phyloP scores from a whole-genome alignment of 2,329 filamentous ascomycete species.

The Verticillium dahliae region DNA sequence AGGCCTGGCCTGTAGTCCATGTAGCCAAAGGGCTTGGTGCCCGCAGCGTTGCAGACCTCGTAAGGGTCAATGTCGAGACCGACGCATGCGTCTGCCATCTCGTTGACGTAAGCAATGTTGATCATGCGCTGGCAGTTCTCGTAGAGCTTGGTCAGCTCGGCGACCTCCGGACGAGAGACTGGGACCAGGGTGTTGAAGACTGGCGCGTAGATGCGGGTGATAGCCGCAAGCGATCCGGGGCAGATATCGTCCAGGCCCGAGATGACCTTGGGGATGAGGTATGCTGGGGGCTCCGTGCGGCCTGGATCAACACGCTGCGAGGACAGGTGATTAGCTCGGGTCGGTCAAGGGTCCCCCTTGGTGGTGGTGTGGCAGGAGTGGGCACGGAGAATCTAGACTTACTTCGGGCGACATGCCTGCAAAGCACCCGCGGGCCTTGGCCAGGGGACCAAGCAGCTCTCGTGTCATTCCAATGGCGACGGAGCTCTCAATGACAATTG shows the following conservation, averaged over 20 bases:
- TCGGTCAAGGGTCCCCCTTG: not conserved
- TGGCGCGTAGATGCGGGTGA: slow-evolving; percentile 35
- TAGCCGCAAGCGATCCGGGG: slow-evolving; percentile 35
- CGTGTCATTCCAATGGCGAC: slow-evolving; percentile 50
- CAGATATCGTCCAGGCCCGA: slow-evolving; percentile 42
- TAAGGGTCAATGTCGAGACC: slow-evolving; percentile 39
- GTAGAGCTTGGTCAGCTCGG: slow-evolving; percentile 53
- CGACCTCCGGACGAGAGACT: slow-evolving; percentile 45
- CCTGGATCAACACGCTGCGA: slow-evolving; percentile 41
- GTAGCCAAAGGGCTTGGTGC: slow-evolving; percentile 48
- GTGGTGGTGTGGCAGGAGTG: not conserved
- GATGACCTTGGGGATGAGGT: slow-evolving; percentile 45
- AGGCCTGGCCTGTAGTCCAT: slow-evolving; percentile 38
- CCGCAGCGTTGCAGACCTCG: slow-evolving; percentile 41
- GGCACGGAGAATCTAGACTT: not conserved
- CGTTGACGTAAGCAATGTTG: slow-evolving; percentile 47
- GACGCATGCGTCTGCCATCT: slow-evolving; percentile 47
- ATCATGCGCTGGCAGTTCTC: slow-evolving; percentile 53
- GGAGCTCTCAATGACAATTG: slow-evolving; percentile 46
- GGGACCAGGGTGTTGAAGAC: slow-evolving; percentile 41
- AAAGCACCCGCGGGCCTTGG: slow-evolving; percentile 30
- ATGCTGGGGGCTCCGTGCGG: slow-evolving; percentile 29
- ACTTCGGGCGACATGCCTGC: slow-evolving; percentile 43
- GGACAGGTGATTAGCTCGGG: not conserved
- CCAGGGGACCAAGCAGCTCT: slow-evolving; percentile 38